These are phyloP conservation scores for Aspergillus baeticus DNA, from an alignment of 495 filamentous ascomycete species.

Conservation along the genomic window DNA sequence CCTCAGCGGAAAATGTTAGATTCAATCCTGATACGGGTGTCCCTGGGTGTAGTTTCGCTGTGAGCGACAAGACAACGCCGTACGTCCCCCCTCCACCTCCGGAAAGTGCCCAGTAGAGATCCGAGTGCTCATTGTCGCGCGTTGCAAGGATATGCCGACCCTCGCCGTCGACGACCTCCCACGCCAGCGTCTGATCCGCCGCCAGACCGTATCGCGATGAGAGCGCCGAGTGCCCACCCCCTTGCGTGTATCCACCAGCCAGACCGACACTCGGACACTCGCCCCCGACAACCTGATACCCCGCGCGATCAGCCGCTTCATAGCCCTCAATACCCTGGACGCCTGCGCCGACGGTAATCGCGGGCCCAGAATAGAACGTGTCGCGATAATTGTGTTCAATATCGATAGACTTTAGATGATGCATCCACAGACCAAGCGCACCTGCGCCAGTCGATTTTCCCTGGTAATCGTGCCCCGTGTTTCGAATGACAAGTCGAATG, in stretches of 20 bases:
- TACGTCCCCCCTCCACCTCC: slow-evolving; percentile 67
- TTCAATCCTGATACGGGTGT: slow-evolving; percentile 28
- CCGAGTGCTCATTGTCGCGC: slow-evolving; percentile 50
- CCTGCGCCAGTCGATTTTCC: slow-evolving; percentile 54
- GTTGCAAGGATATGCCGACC: slow-evolving; percentile 53
- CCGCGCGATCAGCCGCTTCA: slow-evolving; percentile 30
- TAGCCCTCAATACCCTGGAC: slow-evolving; percentile 50
- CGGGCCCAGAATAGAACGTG: slow-evolving; percentile 43
- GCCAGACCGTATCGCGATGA: slow-evolving; percentile 53
- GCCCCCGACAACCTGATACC: slow-evolving; percentile 32
- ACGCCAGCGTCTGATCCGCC: slow-evolving; percentile 62
- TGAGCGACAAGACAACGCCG: slow-evolving; percentile 59
- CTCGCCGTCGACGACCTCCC: slow-evolving; percentile 55
- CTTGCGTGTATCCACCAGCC: slow-evolving; percentile 58
- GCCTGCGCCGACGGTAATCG: slow-evolving; percentile 55
- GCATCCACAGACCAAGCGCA: slow-evolving; percentile 52
- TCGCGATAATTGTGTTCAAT: slow-evolving; percentile 36
- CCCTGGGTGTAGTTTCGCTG: slow-evolving; percentile 43
- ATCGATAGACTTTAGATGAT: slow-evolving; percentile 28
- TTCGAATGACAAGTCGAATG: slow-evolving; percentile 59
- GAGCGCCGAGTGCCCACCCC: slow-evolving; percentile 61
- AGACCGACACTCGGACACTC: slow-evolving; percentile 35
- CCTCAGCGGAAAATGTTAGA: slow-evolving; percentile 28
- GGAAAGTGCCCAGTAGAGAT: slow-evolving; percentile 67
- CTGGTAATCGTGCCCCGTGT: slow-evolving; percentile 56